Conservation (phyloP, 331 rosid genomes). For the Pyrus hybrid region DNA sequence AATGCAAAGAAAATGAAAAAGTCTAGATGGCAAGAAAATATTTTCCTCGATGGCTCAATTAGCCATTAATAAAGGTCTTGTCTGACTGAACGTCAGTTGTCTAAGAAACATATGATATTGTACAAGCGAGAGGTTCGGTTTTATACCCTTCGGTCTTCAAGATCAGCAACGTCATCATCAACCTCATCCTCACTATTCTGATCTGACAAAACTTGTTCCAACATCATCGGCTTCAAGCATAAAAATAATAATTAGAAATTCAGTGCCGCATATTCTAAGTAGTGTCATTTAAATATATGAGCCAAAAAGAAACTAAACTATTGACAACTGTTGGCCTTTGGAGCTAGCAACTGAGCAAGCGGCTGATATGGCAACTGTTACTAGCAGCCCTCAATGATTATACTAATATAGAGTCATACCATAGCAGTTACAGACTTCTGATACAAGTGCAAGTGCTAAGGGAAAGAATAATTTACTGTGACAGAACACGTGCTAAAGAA, state of each 20-base stretch:
- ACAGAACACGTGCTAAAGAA: neutral
- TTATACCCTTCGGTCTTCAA: conserved; percentile 81
- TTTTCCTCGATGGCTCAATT: neutral
- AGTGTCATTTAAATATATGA: neutral
- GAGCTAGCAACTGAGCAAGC: neutral
- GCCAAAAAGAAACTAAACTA: neutral
- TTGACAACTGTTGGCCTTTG: neutral
- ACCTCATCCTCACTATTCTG: conserved; percentile 90
- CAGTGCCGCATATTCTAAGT: neutral
- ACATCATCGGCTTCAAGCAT: conserved; percentile 62
- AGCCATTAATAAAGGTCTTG: neutral
- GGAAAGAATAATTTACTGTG: neutral
- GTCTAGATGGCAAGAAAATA: neutral
- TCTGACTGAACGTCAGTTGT: neutral
- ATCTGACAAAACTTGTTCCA: conserved; percentile 77
- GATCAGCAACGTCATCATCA: conserved; percentile 83
- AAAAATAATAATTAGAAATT: conserved; percentile 15
- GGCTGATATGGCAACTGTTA: neutral
- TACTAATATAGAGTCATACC: neutral
- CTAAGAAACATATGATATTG: conserved; percentile 1
- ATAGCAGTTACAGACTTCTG: neutral
- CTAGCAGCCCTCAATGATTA: neutral
- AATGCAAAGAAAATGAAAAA: neutral
- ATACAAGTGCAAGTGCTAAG: neutral
- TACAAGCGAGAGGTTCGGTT: neutral